These are phyloP conservation scores for Ceratobasidium sp. DNA, from an alignment of 1,284 basidiomycete genomes.

Conservation along the genomic window DNA sequence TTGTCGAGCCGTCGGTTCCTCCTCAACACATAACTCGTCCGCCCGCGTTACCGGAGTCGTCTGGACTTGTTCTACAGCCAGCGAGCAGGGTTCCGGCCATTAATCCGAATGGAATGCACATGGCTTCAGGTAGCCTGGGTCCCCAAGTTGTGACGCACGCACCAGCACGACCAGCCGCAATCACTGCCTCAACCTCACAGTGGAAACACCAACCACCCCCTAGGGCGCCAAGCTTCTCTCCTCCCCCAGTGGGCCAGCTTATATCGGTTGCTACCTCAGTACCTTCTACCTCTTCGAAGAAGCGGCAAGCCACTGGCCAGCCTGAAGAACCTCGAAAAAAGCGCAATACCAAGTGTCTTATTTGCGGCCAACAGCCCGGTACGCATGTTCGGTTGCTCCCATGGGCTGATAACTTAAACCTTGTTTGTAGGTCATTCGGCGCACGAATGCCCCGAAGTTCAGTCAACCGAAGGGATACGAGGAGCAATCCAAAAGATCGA, in stretches of 20 bases:
- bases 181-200: background rate
- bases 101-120: background rate
- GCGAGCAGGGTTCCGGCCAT: background rate
- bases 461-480: conserved; percentile 18
- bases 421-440: conserved; percentile 10
- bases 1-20: background rate
- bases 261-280: background rate
- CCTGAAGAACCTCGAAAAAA: conserved; percentile 35
- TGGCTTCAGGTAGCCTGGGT: background rate
- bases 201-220: background rate
- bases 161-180: background rate
- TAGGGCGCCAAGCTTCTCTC: conserved; percentile 1
- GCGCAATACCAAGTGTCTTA: conserved; percentile 10
- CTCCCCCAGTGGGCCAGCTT: conserved; percentile 5
- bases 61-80: background rate
- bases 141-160: background rate
- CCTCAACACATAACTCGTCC: background rate
- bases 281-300: background rate
- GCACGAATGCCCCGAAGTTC: conserved; percentile 17
- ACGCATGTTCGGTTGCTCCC: background rate
- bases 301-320: conserved; percentile 18
- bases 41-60: background rate
- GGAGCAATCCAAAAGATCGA: conserved; percentile 18
- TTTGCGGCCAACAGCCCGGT: conserved; percentile 35
- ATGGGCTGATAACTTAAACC: no score